Base-by-base conservation (phyloP, 805 yeast species). In the Hanseniaspora lindneri region DNA sequence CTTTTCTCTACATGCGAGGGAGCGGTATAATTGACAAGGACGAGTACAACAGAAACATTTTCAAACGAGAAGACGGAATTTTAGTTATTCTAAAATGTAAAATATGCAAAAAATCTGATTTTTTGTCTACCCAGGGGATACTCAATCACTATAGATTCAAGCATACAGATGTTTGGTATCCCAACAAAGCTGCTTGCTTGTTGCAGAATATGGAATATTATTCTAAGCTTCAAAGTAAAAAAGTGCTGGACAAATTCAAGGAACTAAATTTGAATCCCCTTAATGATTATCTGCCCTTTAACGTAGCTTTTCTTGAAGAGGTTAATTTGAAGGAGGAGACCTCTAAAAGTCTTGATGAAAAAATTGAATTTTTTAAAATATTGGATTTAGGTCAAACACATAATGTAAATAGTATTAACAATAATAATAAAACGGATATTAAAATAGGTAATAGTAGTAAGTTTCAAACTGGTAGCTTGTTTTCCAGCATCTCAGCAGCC, bases 41-140 rank as follows among this genome's bases (percentile, higher is more conserved):
- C 19, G 68, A 68, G 2, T 54, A 64, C 16, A 62, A 65, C 41
- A 62, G 66, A 20, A 79, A 85, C 54, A 70, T 80, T 3, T 80
- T 78, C 56, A 68, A 78, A 53, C 61, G 86, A 52, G 74, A 80
- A 4, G 92, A 83, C 60, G 88, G 88, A 2, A 69, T 80, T 1
- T 63, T 80, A 19, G 86, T 83, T 2, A 69, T 77, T 42, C 68
- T 83, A 32, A 77, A 76, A 8, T 83, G 94, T 60, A 75, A 78
- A 1, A 73, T 71, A 44, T 83, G 94, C 62, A 72, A 68, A 10
- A 62, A 88, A 46, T 71, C 77, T 36, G 83, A 81, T 53, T 83
- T 83, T 58, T 78, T 84, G 8, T 75, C 83, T 13, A 84, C 87
- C 0, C 92, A 83, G 58, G 92, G 92, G 14, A 81, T 83, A 55